phyloP scores from a whole-genome alignment of 177 flowering plant genomes.

The Vitis hybrid region DNA sequence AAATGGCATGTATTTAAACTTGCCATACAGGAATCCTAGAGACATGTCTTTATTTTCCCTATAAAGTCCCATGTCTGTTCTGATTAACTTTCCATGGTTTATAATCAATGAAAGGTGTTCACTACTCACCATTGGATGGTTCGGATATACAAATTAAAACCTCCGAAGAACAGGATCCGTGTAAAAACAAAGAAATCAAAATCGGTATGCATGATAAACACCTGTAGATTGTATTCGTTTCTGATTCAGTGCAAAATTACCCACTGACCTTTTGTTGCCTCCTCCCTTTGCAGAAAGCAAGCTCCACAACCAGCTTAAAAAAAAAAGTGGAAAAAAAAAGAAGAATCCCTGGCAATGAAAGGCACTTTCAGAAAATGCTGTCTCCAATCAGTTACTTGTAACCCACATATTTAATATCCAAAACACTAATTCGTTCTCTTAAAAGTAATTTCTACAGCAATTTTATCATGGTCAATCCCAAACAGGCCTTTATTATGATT shows the following conservation, averaged over 20 bases:
- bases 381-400: background rate
- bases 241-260: background rate
- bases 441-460: no score
- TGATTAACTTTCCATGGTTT: no score
- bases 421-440: no score
- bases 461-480: no score
- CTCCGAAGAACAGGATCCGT: conserved; percentile 80
- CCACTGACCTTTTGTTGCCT: background rate
- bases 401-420: background rate
- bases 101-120: no score
- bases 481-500: no score
- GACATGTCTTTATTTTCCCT: no score
- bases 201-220: conserved; percentile 47
- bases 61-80: no score
- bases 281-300: conserved; percentile 46
- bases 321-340: conserved; percentile 37
- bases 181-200: conserved; percentile 82
- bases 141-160: conserved; percentile 83
- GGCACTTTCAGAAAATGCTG: no score
- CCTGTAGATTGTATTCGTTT: no score
- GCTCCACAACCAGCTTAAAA: conserved; percentile 38
- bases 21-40: no score
- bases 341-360: conserved; percentile 69
- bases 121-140: conserved; percentile 99
- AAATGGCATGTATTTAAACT: no score